Evolutionary conservation across 768 basidiomycete genomes (phyloP).

Genomic region (Russula brevipes): DNA sequence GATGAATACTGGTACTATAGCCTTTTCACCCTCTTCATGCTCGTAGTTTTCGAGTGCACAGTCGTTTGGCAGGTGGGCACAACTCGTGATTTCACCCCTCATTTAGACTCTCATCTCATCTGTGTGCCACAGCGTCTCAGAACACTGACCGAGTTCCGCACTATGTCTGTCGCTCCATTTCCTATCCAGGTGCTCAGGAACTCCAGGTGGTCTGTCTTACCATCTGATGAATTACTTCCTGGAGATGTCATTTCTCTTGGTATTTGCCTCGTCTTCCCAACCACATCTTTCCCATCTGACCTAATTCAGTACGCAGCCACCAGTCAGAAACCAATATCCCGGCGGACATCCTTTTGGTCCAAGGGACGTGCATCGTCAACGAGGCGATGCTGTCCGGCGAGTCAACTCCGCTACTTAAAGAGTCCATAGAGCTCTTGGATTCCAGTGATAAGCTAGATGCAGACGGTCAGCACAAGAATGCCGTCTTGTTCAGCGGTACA

Average conservation of each 20-base stretch:
- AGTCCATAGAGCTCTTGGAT: conserved; percentile 85
- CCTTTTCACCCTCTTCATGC: conserved; percentile 97
- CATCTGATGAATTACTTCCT: conserved; percentile 84
- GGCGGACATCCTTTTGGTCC: conserved; percentile 87
- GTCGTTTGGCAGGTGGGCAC: conserved; percentile 90
- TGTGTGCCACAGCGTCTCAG: conserved; percentile 62
- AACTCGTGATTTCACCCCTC: neutral
- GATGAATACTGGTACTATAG: conserved; percentile 99
- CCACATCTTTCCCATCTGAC: conserved; percentile 8
- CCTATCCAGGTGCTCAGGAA: conserved; percentile 78
- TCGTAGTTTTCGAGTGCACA: conserved; percentile 96
- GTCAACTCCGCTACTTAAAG: conserved; percentile 94
- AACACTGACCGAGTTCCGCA: conserved; percentile 92
- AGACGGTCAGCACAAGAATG: conserved; percentile 81
- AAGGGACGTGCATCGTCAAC: conserved; percentile 94
- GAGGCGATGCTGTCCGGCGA: conserved; percentile 99
- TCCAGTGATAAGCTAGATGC: conserved; percentile 71
- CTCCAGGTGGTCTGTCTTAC: conserved; percentile 70
- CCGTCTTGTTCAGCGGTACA: conserved; percentile 92
- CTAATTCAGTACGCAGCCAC: conserved; percentile 45
- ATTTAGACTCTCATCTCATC: neutral
- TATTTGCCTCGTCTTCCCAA: conserved; percentile 38
- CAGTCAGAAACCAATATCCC: conserved; percentile 84
- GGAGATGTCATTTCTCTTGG: conserved; percentile 83
- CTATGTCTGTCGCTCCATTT: conserved; percentile 93